Percentiles rank a stretch among this genome's conserved stretches.
These are phyloP conservation scores for Solanum sparsipilum DNA, from an alignment of 257 asterid genomes.

Conservation along the genomic window DNA sequence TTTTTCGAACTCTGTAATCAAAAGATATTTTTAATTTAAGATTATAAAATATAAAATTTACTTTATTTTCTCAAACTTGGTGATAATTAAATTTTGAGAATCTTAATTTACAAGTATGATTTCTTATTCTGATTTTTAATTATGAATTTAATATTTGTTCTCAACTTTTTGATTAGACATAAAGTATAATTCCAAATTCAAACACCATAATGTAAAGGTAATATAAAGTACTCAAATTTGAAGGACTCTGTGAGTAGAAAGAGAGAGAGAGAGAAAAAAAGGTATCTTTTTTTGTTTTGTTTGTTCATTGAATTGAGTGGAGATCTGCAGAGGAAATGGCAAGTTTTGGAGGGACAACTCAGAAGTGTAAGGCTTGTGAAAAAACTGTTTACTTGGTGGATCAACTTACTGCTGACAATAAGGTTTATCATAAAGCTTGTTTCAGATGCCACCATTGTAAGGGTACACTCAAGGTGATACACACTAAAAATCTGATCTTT, in stretches of 20 bases:
- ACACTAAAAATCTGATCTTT: background rate
- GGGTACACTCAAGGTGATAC: conserved; percentile 59
- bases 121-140: background rate
- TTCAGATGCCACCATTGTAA: conserved; percentile 72
- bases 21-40: too few species aligned
- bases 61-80: background rate
- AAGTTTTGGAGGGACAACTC: conserved; percentile 58
- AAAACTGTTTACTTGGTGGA: conserved; percentile 72
- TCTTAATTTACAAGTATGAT: background rate
- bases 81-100: background rate
- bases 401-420: conserved; percentile 51
- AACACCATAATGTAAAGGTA: background rate
- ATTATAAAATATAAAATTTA: too few species aligned
- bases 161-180: background rate
- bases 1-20: background rate
- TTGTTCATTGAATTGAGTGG: background rate
- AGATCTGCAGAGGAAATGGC: conserved; percentile 21
- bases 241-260: background rate
- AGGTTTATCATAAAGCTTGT: conserved; percentile 64
- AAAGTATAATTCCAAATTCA: background rate
- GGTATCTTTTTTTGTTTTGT: background rate
- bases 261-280: background rate
- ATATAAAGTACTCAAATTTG: background rate
- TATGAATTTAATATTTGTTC: background rate
- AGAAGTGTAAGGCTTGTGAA: conserved; percentile 61